Base-by-base conservation (phyloP, 108 stramenopile species). In the Pseudonitzschia multistriata region DNA sequence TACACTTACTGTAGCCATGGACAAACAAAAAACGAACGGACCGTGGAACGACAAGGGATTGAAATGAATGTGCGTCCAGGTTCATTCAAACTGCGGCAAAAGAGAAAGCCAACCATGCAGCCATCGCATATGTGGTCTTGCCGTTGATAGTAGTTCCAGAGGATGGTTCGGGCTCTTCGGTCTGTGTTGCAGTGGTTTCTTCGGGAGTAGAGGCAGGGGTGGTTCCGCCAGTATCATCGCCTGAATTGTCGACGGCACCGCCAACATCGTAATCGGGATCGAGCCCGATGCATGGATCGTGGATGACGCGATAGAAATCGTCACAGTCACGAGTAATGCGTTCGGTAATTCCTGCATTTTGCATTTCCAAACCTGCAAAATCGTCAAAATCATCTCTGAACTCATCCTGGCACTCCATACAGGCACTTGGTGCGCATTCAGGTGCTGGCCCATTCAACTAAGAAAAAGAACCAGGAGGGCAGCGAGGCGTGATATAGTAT, bases 331-430 rank as follows among this genome's bases (percentile, higher is more conserved):
- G 56, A 27, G 71, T 55, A 50, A 73, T 67, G 11, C 21, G 14
- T 36, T 72, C 77, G 33, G 65, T 67, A 37, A 73, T 63, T 42
- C 77, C 72, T 36, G 70, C 65, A 17, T 68, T 67, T 11, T 36
- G 31, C 14, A 66, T 48, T 53, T 67, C 62, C 14, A 60, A 33
- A 7, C 72, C 77, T 13, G 72, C 72, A 21, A 73, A 21, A 7
- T 47, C 34, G 50, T 76, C 68, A 59, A 76, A 76, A 25, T 70
- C 68, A 10, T 48, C 62, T 31, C 61, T 62, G 33, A 76, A 70
- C 29, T 54, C 68, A 10, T 5, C 27, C 19, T 36, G 21, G 49
- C 74, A 76, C 3, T 6, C 27, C 61, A 76, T 45, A 42, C 74
- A 76, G 5, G n/a, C 3, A 22, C 59, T 40, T n/a, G 62, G 62